Percentiles rank a stretch among this genome's conserved stretches.
phyloP scores from a whole-genome alignment of 495 filamentous ascomycete genomes.

The Haplographium delicatum region DNA sequence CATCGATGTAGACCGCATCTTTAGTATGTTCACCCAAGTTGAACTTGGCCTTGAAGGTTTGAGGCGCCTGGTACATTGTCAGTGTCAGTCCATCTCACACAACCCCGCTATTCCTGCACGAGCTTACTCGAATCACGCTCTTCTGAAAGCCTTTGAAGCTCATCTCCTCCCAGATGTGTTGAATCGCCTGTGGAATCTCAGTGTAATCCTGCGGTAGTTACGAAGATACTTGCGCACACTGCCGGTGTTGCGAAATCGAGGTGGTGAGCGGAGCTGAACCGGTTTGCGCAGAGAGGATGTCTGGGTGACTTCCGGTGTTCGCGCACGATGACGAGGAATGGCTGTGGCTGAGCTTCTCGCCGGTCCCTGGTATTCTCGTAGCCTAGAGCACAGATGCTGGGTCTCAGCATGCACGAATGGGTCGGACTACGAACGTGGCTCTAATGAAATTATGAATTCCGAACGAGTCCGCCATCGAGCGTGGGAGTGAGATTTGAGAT shows the following conservation, averaged over 20 bases:
- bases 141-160: conserved; percentile 97
- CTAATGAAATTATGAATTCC: conserved; percentile 13
- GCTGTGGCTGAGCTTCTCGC: conserved; percentile 19
- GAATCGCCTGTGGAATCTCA: conserved; percentile 1
- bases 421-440: too few species aligned
- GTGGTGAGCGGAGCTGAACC: too few species aligned
- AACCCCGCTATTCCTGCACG: conserved; percentile 13
- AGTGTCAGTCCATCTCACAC: conserved; percentile 24
- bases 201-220: background rate
- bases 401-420: too few species aligned
- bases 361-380: background rate
- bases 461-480: background rate
- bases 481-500: too few species aligned
- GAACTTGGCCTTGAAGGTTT: conserved; percentile 85
- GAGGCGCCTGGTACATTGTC: conserved; percentile 60
- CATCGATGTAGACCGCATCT: conserved; percentile 90
- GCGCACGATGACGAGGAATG: conserved; percentile 24
- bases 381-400: background rate
- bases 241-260: background rate
- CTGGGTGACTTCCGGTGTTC: too few species aligned
- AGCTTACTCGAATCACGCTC: conserved; percentile 69
- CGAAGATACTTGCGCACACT: background rate
- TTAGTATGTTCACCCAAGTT: conserved; percentile 93
- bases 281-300: too few species aligned
- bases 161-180: conserved; percentile 47